phyloP scores from a whole-genome alignment of 257 asterid species.

The Perilla frutescens region DNA sequence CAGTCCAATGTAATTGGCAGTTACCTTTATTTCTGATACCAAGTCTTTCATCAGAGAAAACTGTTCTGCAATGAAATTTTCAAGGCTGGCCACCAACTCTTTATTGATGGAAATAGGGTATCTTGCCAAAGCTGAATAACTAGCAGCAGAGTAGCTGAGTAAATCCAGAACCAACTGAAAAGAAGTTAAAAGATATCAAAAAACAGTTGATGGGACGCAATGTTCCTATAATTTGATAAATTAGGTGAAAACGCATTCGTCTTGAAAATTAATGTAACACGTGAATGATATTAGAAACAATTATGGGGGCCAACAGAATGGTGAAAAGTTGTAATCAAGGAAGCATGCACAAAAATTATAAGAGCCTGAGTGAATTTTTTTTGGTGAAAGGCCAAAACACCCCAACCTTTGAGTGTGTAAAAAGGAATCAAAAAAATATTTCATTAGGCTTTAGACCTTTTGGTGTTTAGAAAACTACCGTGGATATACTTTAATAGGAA shows the following conservation, averaged over 20 bases:
- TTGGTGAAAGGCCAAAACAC: no score
- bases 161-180: constrained; percentile 84
- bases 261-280: neutral
- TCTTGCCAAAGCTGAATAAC: constrained; percentile 73
- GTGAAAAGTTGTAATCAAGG: constrained; percentile 7
- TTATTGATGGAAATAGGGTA: constrained; percentile 55
- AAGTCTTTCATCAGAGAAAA: constrained; percentile 65
- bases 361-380: neutral
- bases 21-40: constrained; percentile 76
- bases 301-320: constrained; percentile 16
- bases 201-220: constrained; percentile 17
- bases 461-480: constrained; percentile 8
- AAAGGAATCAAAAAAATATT: neutral
- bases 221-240: constrained; percentile 14
- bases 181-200: constrained; percentile 38
- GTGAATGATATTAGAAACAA: constrained; percentile 4
- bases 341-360: constrained; percentile 13
- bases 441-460: neutral
- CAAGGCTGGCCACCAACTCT: constrained; percentile 56
- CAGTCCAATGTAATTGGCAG: constrained; percentile 4
- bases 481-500: neutral
- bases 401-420: neutral
- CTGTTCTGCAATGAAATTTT: constrained; percentile 78
- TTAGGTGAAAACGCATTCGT: constrained; percentile 19
- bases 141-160: constrained; percentile 72